phyloP scores from a whole-genome alignment of 2,329 filamentous ascomycete species.

The Calycina herbarum region DNA sequence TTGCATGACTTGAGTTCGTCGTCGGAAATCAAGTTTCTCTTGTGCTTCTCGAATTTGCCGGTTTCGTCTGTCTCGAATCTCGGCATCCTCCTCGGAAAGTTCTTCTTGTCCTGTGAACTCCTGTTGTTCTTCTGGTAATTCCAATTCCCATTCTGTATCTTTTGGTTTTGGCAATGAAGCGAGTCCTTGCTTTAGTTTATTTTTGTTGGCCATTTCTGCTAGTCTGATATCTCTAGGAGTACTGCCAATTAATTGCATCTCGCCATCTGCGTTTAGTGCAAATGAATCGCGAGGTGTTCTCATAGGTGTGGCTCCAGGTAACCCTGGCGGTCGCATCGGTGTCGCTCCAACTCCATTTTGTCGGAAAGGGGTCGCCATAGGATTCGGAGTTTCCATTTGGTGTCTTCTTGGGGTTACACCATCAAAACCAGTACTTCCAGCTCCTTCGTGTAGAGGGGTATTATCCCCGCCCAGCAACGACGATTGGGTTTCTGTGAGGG shows the following conservation, averaged over 20 bases:
- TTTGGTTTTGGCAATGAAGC: slow-evolving; percentile 87
- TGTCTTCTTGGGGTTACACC: slow-evolving; percentile 80
- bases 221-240: slow-evolving; percentile 76
- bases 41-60: slow-evolving; percentile 69
- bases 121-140: slow-evolving; percentile 79
- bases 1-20: slow-evolving; percentile 91
- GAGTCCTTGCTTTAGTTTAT: slow-evolving; percentile 71
- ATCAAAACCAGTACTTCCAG: slow-evolving; percentile 83
- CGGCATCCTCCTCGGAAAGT: slow-evolving; percentile 58
- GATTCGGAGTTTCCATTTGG: slow-evolving; percentile 87
- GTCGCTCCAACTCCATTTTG: slow-evolving; percentile 68
- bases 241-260: slow-evolving; percentile 66
- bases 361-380: slow-evolving; percentile 85
- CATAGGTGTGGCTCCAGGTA: slow-evolving; percentile 78
- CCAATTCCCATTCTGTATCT: slow-evolving; percentile 90
- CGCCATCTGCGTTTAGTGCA: slow-evolving; percentile 71
- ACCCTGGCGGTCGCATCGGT: slow-evolving; percentile 55
- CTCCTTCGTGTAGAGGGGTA: slow-evolving; percentile 79
- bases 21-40: slow-evolving; percentile 70
- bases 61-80: slow-evolving; percentile 78
- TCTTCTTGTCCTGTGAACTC: slow-evolving; percentile 55
- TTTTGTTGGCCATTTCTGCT: slow-evolving; percentile 67
- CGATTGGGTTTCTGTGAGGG: slow-evolving; percentile 90
- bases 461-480: slow-evolving; percentile 93
- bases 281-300: slow-evolving; percentile 88